A percentile compares a stretch with the other conserved stretches of the same genome.
These are phyloP conservation scores for Cavenderia fasciculata DNA, from an alignment of 78 protist species.

Conservation along the genomic window DNA sequence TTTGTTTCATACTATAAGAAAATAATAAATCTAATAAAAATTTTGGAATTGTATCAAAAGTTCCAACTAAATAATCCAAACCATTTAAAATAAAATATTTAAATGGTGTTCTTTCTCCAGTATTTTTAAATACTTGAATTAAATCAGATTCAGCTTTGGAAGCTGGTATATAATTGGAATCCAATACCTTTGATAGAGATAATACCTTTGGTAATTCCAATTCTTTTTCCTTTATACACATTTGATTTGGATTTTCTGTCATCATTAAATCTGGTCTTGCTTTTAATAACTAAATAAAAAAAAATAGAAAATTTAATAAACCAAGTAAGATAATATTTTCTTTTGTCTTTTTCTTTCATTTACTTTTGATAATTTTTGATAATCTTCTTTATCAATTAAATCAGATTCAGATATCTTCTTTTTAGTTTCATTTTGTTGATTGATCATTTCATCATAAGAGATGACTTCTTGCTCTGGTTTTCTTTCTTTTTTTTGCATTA, in stretches of 20 bases:
- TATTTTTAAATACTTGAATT: not conserved
- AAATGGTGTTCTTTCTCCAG: not conserved
- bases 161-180: not conserved
- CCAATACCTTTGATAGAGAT: not conserved
- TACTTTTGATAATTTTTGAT: not conserved
- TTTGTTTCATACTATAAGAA: slow-evolving; percentile 1
- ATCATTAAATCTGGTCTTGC: not conserved
- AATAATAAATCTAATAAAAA: slow-evolving; percentile 2
- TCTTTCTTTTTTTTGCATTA: not conserved
- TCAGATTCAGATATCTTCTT: too few species aligned
- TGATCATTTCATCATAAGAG: not conserved
- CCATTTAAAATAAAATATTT: not conserved
- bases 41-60: not conserved
- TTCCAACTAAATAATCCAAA: not conserved
- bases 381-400: too few species aligned
- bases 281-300: not conserved
- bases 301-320: not conserved
- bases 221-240: not conserved
- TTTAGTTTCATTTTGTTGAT: not conserved
- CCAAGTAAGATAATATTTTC: not conserved
- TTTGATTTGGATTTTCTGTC: not conserved
- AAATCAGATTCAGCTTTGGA: not conserved
- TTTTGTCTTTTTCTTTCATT: not conserved
- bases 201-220: not conserved
- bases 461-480: not conserved